Evolutionary conservation across 495 filamentous ascomycete species (phyloP).

Genomic region (Talaromyces ruber): DNA sequence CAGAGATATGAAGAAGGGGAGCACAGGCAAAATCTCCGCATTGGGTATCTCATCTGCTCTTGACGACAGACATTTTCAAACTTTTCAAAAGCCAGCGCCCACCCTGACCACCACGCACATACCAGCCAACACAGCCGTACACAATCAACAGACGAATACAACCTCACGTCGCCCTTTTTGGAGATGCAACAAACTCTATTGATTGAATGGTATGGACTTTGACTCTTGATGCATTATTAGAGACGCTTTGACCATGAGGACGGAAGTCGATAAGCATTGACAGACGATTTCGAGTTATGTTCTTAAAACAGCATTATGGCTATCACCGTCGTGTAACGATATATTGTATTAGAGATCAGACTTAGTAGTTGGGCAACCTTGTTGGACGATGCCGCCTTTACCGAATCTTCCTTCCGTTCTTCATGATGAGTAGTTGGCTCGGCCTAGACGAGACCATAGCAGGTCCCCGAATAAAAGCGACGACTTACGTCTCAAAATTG

Average conservation of each 20-base stretch:
- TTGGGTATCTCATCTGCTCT: background rate
- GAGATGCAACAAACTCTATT: constrained; percentile 3
- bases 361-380: background rate
- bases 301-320: background rate
- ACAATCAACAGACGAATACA: background rate
- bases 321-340: background rate
- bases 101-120: background rate
- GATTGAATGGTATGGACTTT: background rate
- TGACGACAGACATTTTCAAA: background rate
- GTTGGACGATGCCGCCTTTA: background rate
- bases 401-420: background rate
- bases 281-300: background rate
- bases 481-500: background rate
- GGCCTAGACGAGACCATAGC: background rate
- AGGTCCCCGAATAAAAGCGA: background rate
- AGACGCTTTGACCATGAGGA: background rate
- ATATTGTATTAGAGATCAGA: background rate
- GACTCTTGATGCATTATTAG: background rate
- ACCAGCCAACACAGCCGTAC: background rate
- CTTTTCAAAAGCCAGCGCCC: background rate
- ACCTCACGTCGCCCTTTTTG: background rate
- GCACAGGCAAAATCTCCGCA: background rate
- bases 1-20: background rate
- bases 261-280: background rate
- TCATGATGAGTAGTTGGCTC: background rate